Conservation (phyloP, 202 grass and related monocot genomes). For the Bolboschoenoplectus hybrid region DNA sequence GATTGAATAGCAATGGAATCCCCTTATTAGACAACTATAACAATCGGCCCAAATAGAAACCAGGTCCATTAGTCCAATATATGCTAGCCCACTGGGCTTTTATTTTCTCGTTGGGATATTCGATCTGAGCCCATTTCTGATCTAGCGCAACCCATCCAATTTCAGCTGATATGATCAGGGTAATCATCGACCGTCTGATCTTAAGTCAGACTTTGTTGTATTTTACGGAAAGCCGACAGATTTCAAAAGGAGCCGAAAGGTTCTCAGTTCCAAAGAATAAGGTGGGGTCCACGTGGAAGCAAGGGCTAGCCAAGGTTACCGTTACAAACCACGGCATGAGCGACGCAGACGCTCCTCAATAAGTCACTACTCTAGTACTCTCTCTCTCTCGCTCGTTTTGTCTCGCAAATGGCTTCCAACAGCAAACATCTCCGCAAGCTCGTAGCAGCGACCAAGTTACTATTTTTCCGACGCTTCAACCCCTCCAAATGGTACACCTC, state of each 20-base stretch:
- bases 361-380: not conserved
- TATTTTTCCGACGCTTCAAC: slow-evolving; percentile 73
- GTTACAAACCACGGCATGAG: not conserved
- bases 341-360: not conserved
- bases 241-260: not conserved
- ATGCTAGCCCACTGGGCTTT: not conserved
- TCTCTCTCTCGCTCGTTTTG: not conserved
- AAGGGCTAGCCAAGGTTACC: slow-evolving; percentile 21
- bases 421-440: slow-evolving; percentile 60
- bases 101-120: not conserved
- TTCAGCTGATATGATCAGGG: not conserved
- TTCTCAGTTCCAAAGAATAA: slow-evolving; percentile 8
- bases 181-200: not conserved
- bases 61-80: not conserved
- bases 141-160: not conserved
- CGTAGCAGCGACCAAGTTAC: slow-evolving; percentile 48
- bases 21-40: not conserved
- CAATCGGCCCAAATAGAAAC: not conserved
- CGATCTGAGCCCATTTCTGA: not conserved
- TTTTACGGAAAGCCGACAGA: not conserved
- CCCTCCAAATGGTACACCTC: slow-evolving; percentile 72
- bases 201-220: not conserved
- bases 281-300: slow-evolving; percentile 30
- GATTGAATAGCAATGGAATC: not conserved
- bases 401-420: slow-evolving; percentile 52